Percentiles rank a stretch among this genome's conserved stretches.
Conservation (phyloP, 306 rosid genomes). For the Glycine tomentella region DNA sequence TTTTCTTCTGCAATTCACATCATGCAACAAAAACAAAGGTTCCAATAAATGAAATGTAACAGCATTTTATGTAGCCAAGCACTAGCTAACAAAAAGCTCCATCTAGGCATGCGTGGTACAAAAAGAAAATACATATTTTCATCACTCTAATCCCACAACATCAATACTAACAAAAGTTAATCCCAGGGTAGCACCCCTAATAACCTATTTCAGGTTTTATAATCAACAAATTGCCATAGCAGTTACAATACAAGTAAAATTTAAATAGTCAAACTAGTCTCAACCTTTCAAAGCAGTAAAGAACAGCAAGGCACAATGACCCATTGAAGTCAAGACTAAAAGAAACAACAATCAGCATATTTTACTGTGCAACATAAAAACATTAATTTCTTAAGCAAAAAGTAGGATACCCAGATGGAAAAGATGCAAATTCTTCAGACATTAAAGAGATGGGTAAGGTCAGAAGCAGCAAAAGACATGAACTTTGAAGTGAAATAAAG, state of each 20-base stretch:
- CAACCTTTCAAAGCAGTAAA: not conserved
- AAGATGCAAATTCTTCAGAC: conserved; percentile 29
- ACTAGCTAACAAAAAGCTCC: conserved; percentile 8
- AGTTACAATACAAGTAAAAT: not conserved
- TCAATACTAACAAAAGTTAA: not conserved
- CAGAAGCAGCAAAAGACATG: not conserved
- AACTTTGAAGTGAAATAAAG: not conserved
- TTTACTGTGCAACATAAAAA: not conserved
- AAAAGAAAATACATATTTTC: not conserved
- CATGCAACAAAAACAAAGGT: conserved; percentile 41
- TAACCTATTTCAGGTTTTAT: conserved; percentile 9
- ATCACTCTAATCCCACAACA: not conserved
- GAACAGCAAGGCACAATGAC: conserved; percentile 10
- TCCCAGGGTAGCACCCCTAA: conserved; percentile 23
- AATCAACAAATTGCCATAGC: not conserved
- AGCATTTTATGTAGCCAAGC: not conserved
- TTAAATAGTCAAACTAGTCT: not conserved
- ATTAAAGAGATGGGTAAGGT: conserved; percentile 29
- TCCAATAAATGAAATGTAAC: conserved; percentile 36
- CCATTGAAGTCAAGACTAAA: not conserved
- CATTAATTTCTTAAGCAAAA: not conserved
- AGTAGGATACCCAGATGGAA: conserved; percentile 26
- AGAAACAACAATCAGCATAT: not conserved
- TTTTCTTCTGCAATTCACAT: conserved; percentile 61
- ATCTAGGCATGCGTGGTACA: not conserved